Evolutionary conservation across 2,329 filamentous ascomycete species (phyloP), one percentile per base, ranked within the genome.

Genomic region (Clonostachys byssicola): DNA sequence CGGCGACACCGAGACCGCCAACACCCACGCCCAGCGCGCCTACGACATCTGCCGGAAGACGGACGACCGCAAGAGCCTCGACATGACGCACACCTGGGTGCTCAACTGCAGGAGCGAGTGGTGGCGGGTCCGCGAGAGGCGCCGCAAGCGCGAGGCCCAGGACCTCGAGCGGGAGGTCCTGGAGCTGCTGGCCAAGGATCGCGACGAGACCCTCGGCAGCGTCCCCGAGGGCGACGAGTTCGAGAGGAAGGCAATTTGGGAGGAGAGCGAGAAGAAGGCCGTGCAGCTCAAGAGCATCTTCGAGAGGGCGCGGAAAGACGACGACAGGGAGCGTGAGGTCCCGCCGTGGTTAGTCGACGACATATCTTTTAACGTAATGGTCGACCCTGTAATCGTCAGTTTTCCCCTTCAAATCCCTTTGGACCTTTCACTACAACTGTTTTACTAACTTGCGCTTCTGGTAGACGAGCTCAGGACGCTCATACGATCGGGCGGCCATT

Each of bases 401-500:
- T 5, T 23, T 17, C 16, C 16, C 8, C 30, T 34, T 35, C 13
- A 6, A 42, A 17, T 34, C 23, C 34, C 3, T 7, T 2, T 43
- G 18, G 16, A 4, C 5, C 42, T 12, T 41, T 2, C 13, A 39
- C 6, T 39, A 4, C n/a, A 10, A 18, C 20, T 14, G 14, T 34
- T 0, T 34, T 0, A 39, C 36, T 39, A 14, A 39, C 36, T 30
- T 30, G 23, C 23, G 23, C 23, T n/a, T 12, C 17, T 40, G 50
- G 56, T 65, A 73, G 85, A 92, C 89, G 2, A 91, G 88, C 59
- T 92, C 87, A 2, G 94, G 94, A 12, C 88, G 92, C 53, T 94
- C 88, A 2, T 99, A 96, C 63, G 94, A 97, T 64, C 81, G 92
- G 40, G 78, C 88, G 0, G 88, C 88, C 14, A 86, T 99, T 51